Percentiles rank a stretch among this genome's conserved stretches.
Evolutionary conservation across 148 eudicot species (phyloP).

Genomic region (Vaccinium myrtillus): DNA sequence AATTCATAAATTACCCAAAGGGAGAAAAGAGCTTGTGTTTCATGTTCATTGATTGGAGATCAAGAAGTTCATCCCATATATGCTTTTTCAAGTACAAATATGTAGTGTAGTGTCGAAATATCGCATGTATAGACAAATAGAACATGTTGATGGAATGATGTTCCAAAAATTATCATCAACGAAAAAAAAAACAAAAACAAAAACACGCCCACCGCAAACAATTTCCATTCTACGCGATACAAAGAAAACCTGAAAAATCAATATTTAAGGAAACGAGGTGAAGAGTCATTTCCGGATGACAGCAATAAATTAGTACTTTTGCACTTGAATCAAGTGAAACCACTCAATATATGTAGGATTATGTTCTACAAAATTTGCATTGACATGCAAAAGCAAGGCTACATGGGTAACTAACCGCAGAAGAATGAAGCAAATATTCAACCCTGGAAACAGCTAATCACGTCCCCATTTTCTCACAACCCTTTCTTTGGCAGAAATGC

Average conservation of each 20-base stretch:
- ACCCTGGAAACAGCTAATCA: conserved; percentile 31
- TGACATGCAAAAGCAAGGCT: neutral
- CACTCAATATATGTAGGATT: neutral
- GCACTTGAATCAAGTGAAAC: neutral
- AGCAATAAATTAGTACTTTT: neutral
- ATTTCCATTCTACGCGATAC: neutral
- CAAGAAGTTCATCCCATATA: neutral
- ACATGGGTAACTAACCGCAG: neutral
- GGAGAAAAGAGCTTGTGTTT: neutral
- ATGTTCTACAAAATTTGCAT: conserved; percentile 21
- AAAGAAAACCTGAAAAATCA: neutral
- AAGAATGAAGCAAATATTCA: neutral
- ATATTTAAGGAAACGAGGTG: neutral
- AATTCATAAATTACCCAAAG: too few relatives aligned
- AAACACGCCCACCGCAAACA: neutral
- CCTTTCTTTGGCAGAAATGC: conserved; percentile 62
- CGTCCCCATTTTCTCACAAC: conserved; percentile 85
- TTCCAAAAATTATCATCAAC: neutral
- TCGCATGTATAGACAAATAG: neutral
- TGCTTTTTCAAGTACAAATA: neutral
- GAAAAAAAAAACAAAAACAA: neutral
- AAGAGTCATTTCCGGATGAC: neutral
- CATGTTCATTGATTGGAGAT: neutral
- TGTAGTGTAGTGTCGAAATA: neutral
- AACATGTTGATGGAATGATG: neutral